Percentiles rank a stretch among this genome's conserved stretches.
Conservation (phyloP, 345 rosid species). For the Rhizophora apiculata region DNA sequence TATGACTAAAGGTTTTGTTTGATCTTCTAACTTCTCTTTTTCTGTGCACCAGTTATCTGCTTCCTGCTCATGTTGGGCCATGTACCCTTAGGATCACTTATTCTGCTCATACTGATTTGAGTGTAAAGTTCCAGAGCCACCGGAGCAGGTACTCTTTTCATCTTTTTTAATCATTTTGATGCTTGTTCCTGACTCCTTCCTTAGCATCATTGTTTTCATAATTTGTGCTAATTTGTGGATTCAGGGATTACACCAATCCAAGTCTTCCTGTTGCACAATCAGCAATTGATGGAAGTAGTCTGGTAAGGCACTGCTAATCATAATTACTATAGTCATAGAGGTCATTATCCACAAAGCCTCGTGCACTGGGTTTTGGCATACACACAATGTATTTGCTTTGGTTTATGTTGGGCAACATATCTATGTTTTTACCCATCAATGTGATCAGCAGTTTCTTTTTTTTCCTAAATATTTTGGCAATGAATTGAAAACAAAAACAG, state of each 20-base stretch:
- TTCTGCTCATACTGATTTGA: conserved; percentile 98
- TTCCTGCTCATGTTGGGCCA: conserved; percentile 64
- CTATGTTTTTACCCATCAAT: background rate
- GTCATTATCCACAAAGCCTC: background rate
- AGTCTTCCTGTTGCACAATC: conserved; percentile 98
- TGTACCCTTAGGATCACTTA: conserved; percentile 91
- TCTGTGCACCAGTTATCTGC: conserved; percentile 65
- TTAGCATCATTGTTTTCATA: conserved; percentile 1
- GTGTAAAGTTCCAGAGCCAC: conserved; percentile 96
- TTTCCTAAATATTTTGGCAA: background rate
- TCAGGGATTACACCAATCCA: conserved; percentile 95
- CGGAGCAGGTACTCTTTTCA: conserved; percentile 70
- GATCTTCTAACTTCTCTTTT: conserved; percentile 16
- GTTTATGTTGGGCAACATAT: background rate
- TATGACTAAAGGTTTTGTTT: too few relatives aligned
- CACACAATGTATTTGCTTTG: background rate
- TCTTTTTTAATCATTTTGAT: background rate
- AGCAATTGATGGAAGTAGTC: conserved; percentile 84
- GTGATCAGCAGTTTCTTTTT: background rate
- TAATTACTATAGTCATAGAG: background rate
- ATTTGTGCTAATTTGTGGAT: conserved; percentile 6
- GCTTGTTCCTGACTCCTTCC: background rate
- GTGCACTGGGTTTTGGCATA: background rate
- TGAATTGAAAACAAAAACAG: background rate
- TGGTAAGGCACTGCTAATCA: conserved; percentile 40